Evolutionary conservation across 1,284 basidiomycete genomes (phyloP).

Genomic region (Tremellales sp.): DNA sequence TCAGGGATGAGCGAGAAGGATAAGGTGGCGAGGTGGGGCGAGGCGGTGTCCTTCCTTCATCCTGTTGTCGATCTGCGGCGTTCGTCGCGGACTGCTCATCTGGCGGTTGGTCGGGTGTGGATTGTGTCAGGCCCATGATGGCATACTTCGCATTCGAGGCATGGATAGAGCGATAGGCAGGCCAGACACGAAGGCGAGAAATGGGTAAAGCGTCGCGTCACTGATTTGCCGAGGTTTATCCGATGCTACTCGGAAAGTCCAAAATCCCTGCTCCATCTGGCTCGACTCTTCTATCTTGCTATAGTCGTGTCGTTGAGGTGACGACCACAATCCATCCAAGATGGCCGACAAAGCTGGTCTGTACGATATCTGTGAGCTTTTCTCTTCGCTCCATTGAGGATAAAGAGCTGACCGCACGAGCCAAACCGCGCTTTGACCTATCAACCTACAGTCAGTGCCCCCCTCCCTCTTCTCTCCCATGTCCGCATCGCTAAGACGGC

Average conservation of each 20-base stretch:
- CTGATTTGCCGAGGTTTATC: slow-evolving; percentile 1
- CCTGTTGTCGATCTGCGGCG: too few relatives aligned
- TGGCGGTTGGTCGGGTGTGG: slow-evolving; percentile 2
- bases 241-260: background rate
- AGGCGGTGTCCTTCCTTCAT: too few relatives aligned
- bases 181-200: background rate
- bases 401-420: slow-evolving; percentile 9
- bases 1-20: slow-evolving; percentile 2
- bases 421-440: slow-evolving; percentile 38
- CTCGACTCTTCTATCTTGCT: background rate
- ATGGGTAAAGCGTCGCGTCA: background rate
- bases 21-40: background rate
- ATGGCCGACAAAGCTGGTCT: slow-evolving; percentile 15
- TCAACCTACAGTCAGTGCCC: slow-evolving; percentile 27
- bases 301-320: background rate
- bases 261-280: too few relatives aligned
- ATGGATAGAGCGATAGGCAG: background rate
- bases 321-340: background rate
- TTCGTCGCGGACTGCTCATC: too few relatives aligned
- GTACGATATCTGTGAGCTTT: slow-evolving; percentile 29
- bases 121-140: background rate
- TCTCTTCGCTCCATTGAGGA: background rate
- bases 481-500: background rate
- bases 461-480: background rate
- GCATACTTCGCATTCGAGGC: background rate